Evolutionary conservation across 495 filamentous ascomycete species (phyloP), one percentile per base, ranked within the genome.

Genomic region (Penicillium steckii): DNA sequence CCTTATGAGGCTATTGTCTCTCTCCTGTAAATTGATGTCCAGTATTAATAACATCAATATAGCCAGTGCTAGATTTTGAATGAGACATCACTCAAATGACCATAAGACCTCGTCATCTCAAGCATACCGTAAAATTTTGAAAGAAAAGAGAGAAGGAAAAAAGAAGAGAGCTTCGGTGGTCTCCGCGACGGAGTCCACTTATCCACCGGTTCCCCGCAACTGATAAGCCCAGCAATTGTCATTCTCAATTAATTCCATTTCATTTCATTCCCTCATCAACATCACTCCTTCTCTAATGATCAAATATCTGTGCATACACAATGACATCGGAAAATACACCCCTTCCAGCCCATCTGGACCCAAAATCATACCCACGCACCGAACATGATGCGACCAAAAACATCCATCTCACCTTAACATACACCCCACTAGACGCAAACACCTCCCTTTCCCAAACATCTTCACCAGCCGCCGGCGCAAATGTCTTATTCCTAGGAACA

Each of bases 401-500:
- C 64, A 73, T 74, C 60, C 65, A 75, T 64, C 55, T 75, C 52
- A 61, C 62, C 44, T 61, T 77, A 21, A 96, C 94, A 44, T 73
- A 84, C 68, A 53, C 71, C 30, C 65, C 71, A 8, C 84, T 98
- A 43, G 68, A 85, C 65, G 62, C 83, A 33, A 79, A 73, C 33
- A 55, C 70, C 25, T 77, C 82, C 27, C 85, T 92, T 33, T 69
- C 84, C 44, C 76, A 77, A 40, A 87, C 95, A 33, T 84, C 85
- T 51, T 90, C 85, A 51, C 86, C 90, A 21, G 76, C 84, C 61
- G 92, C 93, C 8, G 93, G 93, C 25, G 93, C 93, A 37, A 88
- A 96, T 38, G 86, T 96, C 18, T 67, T 97, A 25, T 97, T 97
- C 71, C 66, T 74, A 74, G 93, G 94, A 43, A 96, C 92, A 18